Percentiles rank a stretch among this genome's conserved stretches.
Evolutionary conservation across 805 yeast species (phyloP).

Genomic region (Metschnikowia rubicola): DNA sequence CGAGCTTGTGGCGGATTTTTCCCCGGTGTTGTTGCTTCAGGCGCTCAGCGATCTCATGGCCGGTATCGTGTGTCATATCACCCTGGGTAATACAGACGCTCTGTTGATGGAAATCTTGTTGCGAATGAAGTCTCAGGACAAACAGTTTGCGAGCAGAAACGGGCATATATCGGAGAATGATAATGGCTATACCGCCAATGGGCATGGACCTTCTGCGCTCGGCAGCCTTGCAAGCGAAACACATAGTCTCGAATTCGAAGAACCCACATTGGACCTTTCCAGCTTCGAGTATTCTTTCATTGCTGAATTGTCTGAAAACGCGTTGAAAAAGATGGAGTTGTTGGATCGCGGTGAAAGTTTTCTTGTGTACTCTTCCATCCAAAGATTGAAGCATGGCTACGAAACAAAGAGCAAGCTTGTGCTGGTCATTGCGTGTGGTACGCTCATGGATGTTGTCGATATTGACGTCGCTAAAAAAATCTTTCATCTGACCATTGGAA

Average conservation of each 20-base stretch:
- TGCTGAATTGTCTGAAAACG: constrained; percentile 29
- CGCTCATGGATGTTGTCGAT: constrained; percentile 43
- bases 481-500: constrained; percentile 50
- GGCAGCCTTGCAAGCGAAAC: constrained; percentile 6
- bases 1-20: constrained; percentile 29
- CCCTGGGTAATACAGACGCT: constrained; percentile 10
- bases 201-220: constrained; percentile 1
- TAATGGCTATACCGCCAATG: neutral
- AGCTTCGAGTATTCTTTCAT: constrained; percentile 26
- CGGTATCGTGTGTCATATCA: constrained; percentile 30
- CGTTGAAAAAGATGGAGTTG: constrained; percentile 38
- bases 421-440: constrained; percentile 60
- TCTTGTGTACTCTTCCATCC: constrained; percentile 49
- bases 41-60: constrained; percentile 33
- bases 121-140: constrained; percentile 21
- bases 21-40: constrained; percentile 36
- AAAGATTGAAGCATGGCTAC: constrained; percentile 49
- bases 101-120: constrained; percentile 29
- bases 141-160: neutral
- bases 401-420: constrained; percentile 52
- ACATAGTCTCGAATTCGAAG: neutral
- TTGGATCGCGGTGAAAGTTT: constrained; percentile 58
- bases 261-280: constrained; percentile 19
- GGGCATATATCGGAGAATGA: neutral
- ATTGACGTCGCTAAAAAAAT: constrained; percentile 41